Evolutionary conservation across 106 monocot species (phyloP).

Genomic region (Triglochin maritima): DNA sequence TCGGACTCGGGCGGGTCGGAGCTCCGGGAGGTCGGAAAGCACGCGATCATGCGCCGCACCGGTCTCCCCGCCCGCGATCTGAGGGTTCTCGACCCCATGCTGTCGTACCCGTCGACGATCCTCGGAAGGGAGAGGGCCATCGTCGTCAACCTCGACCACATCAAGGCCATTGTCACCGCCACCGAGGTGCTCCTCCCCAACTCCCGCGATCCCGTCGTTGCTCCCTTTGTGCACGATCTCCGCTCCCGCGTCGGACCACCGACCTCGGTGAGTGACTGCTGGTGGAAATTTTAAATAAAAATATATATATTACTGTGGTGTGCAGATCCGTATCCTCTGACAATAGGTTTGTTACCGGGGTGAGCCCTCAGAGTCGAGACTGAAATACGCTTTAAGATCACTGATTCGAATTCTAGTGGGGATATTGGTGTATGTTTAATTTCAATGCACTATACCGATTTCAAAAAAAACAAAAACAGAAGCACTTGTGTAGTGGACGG

Average conservation of each 20-base stretch:
- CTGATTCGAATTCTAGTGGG: too few species aligned
- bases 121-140: constrained; percentile 22
- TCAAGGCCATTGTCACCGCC: constrained; percentile 23
- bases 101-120: constrained; percentile 19
- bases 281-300: too few species aligned
- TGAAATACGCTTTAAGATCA: too few species aligned
- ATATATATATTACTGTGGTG: too few species aligned
- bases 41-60: constrained; percentile 25
- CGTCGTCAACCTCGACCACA: constrained; percentile 18
- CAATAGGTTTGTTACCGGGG: too few species aligned
- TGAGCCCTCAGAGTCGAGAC: too few species aligned
- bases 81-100: constrained; percentile 17
- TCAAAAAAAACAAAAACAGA: too few species aligned
- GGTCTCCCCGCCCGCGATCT: constrained; percentile 24
- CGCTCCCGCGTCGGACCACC: constrained; percentile 8
- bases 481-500: too few species aligned
- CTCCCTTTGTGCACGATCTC: constrained; percentile 11
- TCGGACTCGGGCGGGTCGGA: constrained; percentile 4
- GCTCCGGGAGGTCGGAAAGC: constrained; percentile 19
- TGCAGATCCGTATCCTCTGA: too few species aligned
- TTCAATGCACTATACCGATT: too few species aligned
- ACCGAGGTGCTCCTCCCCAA: constrained; percentile 21
- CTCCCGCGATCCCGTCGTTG: constrained; percentile 7
- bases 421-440: too few species aligned
- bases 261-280: too few species aligned